These are phyloP conservation scores for Halophytophthora batemanensis DNA, from an alignment of 352 stramenopile species.

Conservation along the genomic window DNA sequence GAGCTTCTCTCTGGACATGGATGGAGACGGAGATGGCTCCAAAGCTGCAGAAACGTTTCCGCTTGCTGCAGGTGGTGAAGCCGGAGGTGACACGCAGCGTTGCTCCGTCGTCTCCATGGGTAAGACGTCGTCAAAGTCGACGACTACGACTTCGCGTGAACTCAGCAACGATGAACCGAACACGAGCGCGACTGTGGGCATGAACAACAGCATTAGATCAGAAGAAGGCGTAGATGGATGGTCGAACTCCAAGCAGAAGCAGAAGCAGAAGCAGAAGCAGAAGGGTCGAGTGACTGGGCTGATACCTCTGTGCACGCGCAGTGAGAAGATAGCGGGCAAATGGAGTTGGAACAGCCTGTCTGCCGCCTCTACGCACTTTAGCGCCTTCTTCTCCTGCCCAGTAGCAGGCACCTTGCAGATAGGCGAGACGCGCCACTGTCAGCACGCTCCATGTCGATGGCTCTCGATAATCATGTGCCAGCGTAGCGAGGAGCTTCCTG, in stretches of 20 bases:
- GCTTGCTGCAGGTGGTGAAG: constrained; percentile 11
- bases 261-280: too few species aligned
- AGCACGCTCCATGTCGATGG: too few species aligned
- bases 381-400: constrained; percentile 43
- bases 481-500: too few species aligned
- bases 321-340: constrained; percentile 35
- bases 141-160: constrained; percentile 45
- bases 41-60: constrained; percentile 15
- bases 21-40: neutral
- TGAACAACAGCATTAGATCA: too few species aligned
- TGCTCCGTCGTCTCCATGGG: neutral
- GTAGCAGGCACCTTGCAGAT: constrained; percentile 20
- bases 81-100: neutral
- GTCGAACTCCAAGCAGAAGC: neutral
- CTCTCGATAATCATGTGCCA: too few species aligned
- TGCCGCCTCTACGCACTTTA: constrained; percentile 38
- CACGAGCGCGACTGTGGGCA: constrained; percentile 58
- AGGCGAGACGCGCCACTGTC: constrained; percentile 1
- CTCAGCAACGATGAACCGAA: constrained; percentile 55
- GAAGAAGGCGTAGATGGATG: neutral
- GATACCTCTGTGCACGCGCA: constrained; percentile 33
- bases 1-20: constrained; percentile 29
- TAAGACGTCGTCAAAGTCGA: constrained; percentile 35
- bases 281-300: too few species aligned
- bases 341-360: constrained; percentile 29